A percentile compares a stretch with the other conserved stretches of the same genome.
Conservation (phyloP, 2,329 filamentous ascomycete species). For the Rosellinia necatrix region DNA sequence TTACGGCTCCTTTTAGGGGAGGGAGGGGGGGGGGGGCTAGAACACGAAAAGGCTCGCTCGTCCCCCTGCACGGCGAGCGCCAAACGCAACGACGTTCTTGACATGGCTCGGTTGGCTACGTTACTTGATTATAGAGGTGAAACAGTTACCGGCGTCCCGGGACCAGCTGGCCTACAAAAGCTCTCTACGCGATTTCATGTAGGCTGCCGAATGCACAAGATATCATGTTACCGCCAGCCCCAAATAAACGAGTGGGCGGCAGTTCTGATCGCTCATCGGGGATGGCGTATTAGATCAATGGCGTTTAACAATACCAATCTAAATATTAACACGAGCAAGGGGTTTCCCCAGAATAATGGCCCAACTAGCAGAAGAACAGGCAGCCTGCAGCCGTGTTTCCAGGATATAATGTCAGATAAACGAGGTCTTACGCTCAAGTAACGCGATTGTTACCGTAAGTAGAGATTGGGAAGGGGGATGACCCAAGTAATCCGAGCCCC, state of each 20-base stretch:
- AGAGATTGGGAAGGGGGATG: not conserved
- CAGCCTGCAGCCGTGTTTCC: not conserved
- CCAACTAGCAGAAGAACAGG: not conserved
- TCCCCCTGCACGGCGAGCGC: constrained; percentile 18
- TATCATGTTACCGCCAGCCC: constrained; percentile 32
- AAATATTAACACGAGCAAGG: not conserved
- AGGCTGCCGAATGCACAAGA: constrained; percentile 30
- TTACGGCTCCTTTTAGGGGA: not conserved
- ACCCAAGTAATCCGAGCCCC: not conserved
- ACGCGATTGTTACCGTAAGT: not conserved
- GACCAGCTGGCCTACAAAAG: constrained; percentile 30
- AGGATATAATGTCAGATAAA: not conserved
- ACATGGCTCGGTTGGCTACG: constrained; percentile 32
- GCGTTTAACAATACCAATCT: not conserved
- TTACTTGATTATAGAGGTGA: constrained; percentile 34
- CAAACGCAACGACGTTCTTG: constrained; percentile 31
- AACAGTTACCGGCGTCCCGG: constrained; percentile 38
- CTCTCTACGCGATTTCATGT: constrained; percentile 27
- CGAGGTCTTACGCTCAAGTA: not conserved
- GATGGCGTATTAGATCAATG: not conserved
- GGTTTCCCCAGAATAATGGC: not conserved
- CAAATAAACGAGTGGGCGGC: not conserved
- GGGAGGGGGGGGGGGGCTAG: not conserved
- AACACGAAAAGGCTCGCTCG: constrained; percentile 6
- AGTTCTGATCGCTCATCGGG: not conserved